These are phyloP conservation scores for Septoria linicola DNA, from an alignment of 2,329 filamentous ascomycete species.

Conservation along the genomic window DNA sequence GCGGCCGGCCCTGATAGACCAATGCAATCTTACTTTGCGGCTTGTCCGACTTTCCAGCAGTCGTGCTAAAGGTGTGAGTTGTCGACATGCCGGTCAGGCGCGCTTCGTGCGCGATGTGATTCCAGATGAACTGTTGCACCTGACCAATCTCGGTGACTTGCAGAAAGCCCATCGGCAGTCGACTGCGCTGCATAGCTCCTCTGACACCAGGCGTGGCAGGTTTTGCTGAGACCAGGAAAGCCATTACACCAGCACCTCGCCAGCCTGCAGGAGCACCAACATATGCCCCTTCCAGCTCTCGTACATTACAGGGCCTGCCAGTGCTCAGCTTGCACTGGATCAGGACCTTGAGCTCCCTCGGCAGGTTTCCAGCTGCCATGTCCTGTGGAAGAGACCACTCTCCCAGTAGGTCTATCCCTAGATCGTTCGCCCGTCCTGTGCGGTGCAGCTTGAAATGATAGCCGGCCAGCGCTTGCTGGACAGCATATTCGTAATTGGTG, in stretches of 20 bases:
- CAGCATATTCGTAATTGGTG: conserved; percentile 75
- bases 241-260: conserved; percentile 65
- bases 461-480: conserved; percentile 54
- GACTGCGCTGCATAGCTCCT: conserved; percentile 66
- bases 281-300: conserved; percentile 80
- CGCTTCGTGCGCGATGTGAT: conserved; percentile 59
- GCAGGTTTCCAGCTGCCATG: background rate
- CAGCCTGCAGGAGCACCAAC: conserved; percentile 70
- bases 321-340: conserved; percentile 67
- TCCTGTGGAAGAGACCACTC: conserved; percentile 60
- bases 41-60: background rate
- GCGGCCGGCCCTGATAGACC: conserved; percentile 3
- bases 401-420: conserved; percentile 72
- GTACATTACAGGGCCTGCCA: conserved; percentile 58
- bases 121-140: conserved; percentile 72
- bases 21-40: conserved; percentile 4
- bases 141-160: conserved; percentile 59
- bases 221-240: conserved; percentile 66
- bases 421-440: conserved; percentile 65
- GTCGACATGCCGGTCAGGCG: conserved; percentile 58
- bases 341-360: conserved; percentile 42
- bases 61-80: conserved; percentile 9
- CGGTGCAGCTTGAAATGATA: conserved; percentile 66
- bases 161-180: conserved; percentile 70
- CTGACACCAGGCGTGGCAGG: conserved; percentile 76